Evolutionary conservation across 2,329 filamentous ascomycete species (phyloP).

Genomic region (Alternaria incomplexa): DNA sequence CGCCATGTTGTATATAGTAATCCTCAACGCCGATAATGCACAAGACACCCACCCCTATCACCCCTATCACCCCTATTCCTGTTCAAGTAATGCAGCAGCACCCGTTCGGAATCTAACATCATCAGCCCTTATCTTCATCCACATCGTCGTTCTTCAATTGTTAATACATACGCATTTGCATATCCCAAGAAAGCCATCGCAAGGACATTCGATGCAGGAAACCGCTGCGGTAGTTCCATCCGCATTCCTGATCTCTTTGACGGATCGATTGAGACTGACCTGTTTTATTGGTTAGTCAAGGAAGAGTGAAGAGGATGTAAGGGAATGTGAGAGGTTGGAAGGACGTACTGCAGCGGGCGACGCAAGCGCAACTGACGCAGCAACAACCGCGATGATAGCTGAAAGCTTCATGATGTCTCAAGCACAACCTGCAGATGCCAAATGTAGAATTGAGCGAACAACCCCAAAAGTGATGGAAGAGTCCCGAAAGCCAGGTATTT

Average conservation of each 20-base stretch:
- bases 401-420: slow-evolving; percentile 31
- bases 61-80: neutral
- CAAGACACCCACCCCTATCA: neutral
- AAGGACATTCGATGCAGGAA: slow-evolving; percentile 36
- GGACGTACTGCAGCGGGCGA: slow-evolving; percentile 33
- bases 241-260: slow-evolving; percentile 20
- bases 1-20: slow-evolving; percentile 6
- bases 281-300: slow-evolving; percentile 3
- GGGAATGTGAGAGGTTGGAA: neutral
- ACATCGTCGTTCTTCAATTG: neutral
- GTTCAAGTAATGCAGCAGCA: slow-evolving; percentile 32
- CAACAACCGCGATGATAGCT: slow-evolving; percentile 22
- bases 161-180: slow-evolving; percentile 35
- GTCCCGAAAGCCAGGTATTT: neutral
- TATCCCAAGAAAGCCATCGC: slow-evolving; percentile 20
- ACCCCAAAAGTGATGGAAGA: neutral
- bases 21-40: slow-evolving; percentile 7
- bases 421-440: too few species aligned
- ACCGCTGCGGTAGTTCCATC: slow-evolving; percentile 10
- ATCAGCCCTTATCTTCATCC: neutral
- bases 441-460: neutral
- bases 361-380: slow-evolving; percentile 26
- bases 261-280: slow-evolving; percentile 29
- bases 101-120: slow-evolving; percentile 32
- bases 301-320: too few species aligned